These are phyloP conservation scores for Aspergillus nomiae DNA, from an alignment of 2,329 filamentous ascomycete species.

Conservation along the genomic window DNA sequence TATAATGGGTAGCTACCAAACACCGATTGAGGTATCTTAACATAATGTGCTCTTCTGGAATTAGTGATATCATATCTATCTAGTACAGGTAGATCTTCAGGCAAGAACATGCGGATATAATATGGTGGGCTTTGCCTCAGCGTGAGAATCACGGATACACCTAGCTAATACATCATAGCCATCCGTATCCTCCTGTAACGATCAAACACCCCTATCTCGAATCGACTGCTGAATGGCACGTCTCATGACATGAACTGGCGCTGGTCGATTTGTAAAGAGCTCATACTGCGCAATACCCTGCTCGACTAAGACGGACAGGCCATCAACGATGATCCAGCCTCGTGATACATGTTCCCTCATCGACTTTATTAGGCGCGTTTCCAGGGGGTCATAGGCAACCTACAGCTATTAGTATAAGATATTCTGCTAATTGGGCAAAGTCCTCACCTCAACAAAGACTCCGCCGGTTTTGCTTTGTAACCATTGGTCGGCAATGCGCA, in stretches of 20 bases:
- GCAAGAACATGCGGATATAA: neutral
- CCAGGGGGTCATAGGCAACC: neutral
- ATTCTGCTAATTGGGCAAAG: neutral
- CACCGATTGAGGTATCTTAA: neutral
- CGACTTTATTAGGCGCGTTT: neutral
- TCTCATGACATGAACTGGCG: conserved; percentile 27
- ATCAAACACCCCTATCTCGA: neutral
- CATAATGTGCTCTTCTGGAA: neutral
- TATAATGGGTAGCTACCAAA: neutral
- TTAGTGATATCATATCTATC: neutral
- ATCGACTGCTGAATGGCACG: neutral
- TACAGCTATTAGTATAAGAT: neutral
- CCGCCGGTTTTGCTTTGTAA: neutral
- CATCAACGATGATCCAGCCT: conserved; percentile 29
- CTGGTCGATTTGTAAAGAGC: conserved; percentile 25
- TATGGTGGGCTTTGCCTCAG: neutral
- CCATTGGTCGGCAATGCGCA: neutral
- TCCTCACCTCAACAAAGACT: neutral
- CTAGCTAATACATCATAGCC: accelerated
- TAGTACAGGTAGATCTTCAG: neutral
- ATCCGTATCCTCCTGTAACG: neutral
- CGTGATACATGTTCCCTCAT: neutral
- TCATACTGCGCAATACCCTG: conserved; percentile 30
- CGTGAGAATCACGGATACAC: neutral
- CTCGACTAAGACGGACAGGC: conserved; percentile 22